Evolutionary conservation across 495 filamentous ascomycete genomes (phyloP), one percentile per base, ranked within the genome.

Genomic region (Diplogelasinospora grovesii): DNA sequence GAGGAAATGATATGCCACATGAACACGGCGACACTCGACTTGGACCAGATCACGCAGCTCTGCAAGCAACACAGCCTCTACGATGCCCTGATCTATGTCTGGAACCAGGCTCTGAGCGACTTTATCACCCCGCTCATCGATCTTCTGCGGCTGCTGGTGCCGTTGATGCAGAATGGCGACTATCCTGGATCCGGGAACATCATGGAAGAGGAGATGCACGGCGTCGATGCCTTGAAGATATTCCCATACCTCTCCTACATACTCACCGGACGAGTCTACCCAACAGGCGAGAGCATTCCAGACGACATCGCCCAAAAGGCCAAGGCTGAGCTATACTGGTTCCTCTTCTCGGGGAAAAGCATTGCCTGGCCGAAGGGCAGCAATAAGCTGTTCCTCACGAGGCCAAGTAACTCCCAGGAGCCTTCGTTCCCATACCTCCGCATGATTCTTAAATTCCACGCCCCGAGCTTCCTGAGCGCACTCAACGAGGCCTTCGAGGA

Each of bases 401-500:
- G 56, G n/a, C 62, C 64, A 5, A 48, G 56, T 8, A 60, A 70
- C 44, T 51, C 59, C 0, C 52, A 65, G 13, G 77, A 87, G 45
- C 82, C 80, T 1, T 76, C 81, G 1, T 95, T 88, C 52, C 83
- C 85, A 3, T 87, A 90, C 56, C 76, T 98, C 2, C 77, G 83
- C 21, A 75, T 83, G 48, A 82, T 97, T 36, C 70, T 98, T 18
- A 76, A 86, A 36, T 96, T 93, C 46, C 86, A 96, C 59, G 75
- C 92, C 0, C 73, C 86, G 3, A 96, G 87, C 63, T 89, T 96
- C 49, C 74, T 98, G 61, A 96, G 89, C 62, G 88, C 90, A 50
- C 65, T 98, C 14, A 97, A 98, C 49, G 92, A 98, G 63, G 92
- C 92, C 7, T 98, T 98, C 50, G 92, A 98, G 59, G 89, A 98